Evolutionary conservation across 257 asterid species (phyloP).

Genomic region (Jaltomata sinuosa): DNA sequence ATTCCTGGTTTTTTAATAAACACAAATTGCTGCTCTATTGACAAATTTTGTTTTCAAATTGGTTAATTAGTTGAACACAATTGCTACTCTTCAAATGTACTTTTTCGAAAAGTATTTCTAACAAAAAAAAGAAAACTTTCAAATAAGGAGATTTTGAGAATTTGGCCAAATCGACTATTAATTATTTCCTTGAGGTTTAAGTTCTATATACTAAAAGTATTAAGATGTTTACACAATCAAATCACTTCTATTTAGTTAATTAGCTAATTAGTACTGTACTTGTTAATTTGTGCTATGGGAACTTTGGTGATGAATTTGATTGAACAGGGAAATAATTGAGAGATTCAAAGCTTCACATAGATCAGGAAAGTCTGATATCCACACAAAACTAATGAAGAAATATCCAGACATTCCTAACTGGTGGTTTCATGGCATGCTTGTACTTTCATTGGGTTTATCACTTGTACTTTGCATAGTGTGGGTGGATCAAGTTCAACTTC

Average conservation of each 20-base stretch:
- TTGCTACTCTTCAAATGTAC: background rate
- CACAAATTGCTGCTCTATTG: background rate
- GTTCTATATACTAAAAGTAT: background rate
- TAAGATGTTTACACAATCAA: background rate
- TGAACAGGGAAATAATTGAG: background rate
- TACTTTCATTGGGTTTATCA: background rate
- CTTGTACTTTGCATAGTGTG: background rate
- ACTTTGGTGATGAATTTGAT: background rate
- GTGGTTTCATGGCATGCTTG: conserved; percentile 1
- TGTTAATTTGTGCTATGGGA: background rate
- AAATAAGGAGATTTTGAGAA: too few relatives aligned
- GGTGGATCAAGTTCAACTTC: background rate
- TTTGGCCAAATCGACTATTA: background rate
- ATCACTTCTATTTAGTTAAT: too few relatives aligned
- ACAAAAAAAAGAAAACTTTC: too few relatives aligned
- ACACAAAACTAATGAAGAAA: background rate
- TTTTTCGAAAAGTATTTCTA: background rate
- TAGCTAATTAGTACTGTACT: background rate
- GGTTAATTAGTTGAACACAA: background rate
- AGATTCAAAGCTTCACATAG: background rate
- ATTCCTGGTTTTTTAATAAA: background rate
- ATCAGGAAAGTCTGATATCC: background rate
- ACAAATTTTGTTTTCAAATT: background rate
- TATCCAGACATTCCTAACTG: background rate
- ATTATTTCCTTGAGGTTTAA: background rate